phyloP scores from a whole-genome alignment of 2,329 filamentous ascomycete genomes.

The Cladorrhinum sp. region DNA sequence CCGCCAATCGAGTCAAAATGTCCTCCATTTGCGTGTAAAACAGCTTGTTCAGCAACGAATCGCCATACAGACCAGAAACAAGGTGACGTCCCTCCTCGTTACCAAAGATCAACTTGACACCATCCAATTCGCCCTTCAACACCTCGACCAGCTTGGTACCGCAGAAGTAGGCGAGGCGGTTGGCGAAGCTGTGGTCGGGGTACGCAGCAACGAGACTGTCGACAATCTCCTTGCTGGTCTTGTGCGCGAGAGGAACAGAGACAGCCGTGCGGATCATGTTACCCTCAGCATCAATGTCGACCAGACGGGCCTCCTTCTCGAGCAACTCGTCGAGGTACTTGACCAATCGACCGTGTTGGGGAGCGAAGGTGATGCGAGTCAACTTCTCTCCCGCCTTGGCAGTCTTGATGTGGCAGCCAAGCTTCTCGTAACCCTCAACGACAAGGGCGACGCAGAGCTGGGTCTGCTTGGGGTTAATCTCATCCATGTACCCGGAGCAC shows the following conservation, averaged over 20 bases:
- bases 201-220: no score
- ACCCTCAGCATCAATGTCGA: not conserved
- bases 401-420: not conserved
- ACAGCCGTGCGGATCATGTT: not conserved
- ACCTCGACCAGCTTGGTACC: conserved; percentile 19
- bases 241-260: not conserved
- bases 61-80: no score
- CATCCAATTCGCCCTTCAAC: conserved; percentile 18
- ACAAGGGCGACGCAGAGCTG: not conserved
- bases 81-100: no score
- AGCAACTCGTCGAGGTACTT: not conserved
- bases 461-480: not conserved
- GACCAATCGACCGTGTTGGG: not conserved
- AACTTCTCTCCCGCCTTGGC: not conserved
- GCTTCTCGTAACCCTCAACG: not conserved
- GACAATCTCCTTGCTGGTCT: not conserved
- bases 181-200: conserved; percentile 30
- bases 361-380: not conserved
- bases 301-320: not conserved
- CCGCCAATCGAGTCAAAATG: no score
- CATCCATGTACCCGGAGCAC: no score
- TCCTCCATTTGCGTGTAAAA: no score
- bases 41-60: no score
- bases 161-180: conserved; percentile 17
- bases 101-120: conserved; percentile 21